Evolutionary conservation across 192 early-diverging fungal genomes (phyloP).

Genomic region (Thamnidium elegans): DNA sequence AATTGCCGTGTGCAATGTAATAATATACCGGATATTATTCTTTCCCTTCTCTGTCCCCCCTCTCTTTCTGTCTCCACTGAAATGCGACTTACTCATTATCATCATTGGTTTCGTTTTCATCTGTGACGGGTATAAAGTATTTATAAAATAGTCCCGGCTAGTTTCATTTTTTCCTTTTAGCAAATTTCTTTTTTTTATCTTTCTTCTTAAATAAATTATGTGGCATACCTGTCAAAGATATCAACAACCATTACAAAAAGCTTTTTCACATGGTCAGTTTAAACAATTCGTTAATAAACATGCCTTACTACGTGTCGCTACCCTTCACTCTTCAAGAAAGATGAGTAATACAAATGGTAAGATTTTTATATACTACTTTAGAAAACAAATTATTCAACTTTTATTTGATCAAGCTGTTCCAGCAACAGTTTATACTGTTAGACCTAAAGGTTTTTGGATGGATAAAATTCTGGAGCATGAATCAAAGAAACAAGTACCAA

Average conservation of each 20-base stretch:
- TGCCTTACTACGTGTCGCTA: no score
- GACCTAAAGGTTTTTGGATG: constrained; percentile 43
- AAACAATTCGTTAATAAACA: not conserved
- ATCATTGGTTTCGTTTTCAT: no score
- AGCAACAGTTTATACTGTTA: constrained; percentile 24
- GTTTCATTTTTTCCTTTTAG: no score
- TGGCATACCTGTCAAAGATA: not conserved
- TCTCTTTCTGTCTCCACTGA: constrained; percentile 5
- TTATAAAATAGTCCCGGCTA: no score
- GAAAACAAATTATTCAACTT: no score
- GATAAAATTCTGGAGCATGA: constrained; percentile 34
- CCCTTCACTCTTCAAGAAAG: no score
- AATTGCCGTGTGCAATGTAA: no score
- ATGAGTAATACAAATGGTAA: no score
- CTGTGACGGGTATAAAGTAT: no score
- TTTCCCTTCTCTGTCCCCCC: constrained; percentile 7
- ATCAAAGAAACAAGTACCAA: constrained; percentile 11
- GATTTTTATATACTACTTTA: no score
- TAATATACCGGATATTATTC: not conserved
- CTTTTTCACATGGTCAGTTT: not conserved
- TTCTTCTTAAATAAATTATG: not conserved
- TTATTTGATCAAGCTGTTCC: no score
- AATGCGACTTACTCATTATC: not conserved
- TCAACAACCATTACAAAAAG: not conserved
- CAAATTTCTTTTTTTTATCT: no score